phyloP scores from a whole-genome alignment of 2,329 filamentous ascomycete genomes.

The Arthrobotrys sinensis region DNA sequence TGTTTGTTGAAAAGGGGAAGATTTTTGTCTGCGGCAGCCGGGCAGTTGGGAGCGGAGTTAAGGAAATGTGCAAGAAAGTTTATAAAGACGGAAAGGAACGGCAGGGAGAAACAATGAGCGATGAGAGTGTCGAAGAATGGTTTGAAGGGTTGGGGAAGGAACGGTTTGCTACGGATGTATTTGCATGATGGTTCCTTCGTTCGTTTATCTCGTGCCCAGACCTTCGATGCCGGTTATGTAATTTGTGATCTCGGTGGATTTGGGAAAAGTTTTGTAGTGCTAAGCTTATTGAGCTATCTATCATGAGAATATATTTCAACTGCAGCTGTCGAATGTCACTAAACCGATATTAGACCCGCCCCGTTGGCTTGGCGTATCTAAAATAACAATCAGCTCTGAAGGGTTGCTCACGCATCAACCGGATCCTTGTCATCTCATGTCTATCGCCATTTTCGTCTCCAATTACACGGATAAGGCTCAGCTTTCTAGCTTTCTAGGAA shows the following conservation, averaged over 20 bases:
- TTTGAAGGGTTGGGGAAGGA: conserved; percentile 69
- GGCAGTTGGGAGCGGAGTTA: conserved; percentile 70
- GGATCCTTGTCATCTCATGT: conserved; percentile 18
- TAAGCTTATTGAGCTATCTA: conserved; percentile 1
- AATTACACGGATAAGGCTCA: conserved; percentile 9
- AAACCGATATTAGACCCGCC: too few relatives aligned
- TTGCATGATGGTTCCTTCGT: conserved; percentile 61
- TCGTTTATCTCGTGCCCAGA: neutral
- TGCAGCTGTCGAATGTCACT: too few relatives aligned
- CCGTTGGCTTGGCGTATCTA: too few relatives aligned
- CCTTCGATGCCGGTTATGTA: neutral
- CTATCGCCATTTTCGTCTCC: conserved; percentile 31
- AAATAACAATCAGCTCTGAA: too few relatives aligned
- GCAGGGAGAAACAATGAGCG: conserved; percentile 66
- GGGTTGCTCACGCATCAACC: too few relatives aligned
- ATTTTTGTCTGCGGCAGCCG: conserved; percentile 78
- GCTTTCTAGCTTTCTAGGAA: conserved; percentile 32
- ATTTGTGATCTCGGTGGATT: neutral
- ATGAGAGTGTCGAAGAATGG: conserved; percentile 69
- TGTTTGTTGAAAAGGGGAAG: conserved; percentile 72
- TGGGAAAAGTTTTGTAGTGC: neutral
- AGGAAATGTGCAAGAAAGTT: conserved; percentile 68
- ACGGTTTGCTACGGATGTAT: conserved; percentile 70
- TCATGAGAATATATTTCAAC: neutral
- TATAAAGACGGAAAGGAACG: conserved; percentile 67